A percentile compares a stretch with the other conserved stretches of the same genome.
phyloP scores from a whole-genome alignment of 2,329 filamentous ascomycete genomes.

The Pseudogymnoascus sp. region DNA sequence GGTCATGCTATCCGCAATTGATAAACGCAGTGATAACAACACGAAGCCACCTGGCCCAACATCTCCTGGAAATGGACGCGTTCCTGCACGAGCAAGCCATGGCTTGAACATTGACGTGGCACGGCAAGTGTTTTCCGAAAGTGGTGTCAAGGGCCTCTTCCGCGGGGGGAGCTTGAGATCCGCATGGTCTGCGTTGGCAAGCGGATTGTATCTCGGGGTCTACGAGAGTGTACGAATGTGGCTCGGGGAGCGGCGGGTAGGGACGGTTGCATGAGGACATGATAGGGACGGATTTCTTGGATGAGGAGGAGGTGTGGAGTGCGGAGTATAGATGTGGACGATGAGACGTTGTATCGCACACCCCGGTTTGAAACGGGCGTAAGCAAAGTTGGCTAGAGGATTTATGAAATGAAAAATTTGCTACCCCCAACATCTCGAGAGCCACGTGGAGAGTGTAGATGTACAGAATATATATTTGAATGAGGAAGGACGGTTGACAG shows the following conservation, averaged over 20 bases:
- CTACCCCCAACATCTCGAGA: neutral
- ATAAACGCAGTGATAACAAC: slow-evolving; percentile 23
- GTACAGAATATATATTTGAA: slow-evolving; percentile 3
- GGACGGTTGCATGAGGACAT: neutral
- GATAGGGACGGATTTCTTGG: neutral
- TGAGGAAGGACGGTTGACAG: neutral
- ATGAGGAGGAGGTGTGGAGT: neutral
- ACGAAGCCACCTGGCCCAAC: neutral
- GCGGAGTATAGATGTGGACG: neutral
- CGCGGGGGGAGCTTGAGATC: slow-evolving; percentile 64
- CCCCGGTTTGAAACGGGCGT: neutral
- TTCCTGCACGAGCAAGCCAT: slow-evolving; percentile 20
- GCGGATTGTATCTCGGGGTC: slow-evolving; percentile 74
- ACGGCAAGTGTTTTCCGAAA: slow-evolving; percentile 53
- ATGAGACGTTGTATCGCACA: neutral
- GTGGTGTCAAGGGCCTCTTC: slow-evolving; percentile 67
- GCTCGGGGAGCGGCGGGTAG: slow-evolving; percentile 30
- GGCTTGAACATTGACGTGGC: slow-evolving; percentile 46
- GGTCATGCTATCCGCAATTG: slow-evolving; percentile 65
- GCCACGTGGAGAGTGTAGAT: neutral
- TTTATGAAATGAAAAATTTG: neutral
- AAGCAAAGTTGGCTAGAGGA: neutral
- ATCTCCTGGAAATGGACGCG: slow-evolving; percentile 22
- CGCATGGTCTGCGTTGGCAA: slow-evolving; percentile 73
- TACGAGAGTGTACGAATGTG: slow-evolving; percentile 73